phyloP scores from a whole-genome alignment of 371 early-diverging fungal species.

The Circinella minor region DNA sequence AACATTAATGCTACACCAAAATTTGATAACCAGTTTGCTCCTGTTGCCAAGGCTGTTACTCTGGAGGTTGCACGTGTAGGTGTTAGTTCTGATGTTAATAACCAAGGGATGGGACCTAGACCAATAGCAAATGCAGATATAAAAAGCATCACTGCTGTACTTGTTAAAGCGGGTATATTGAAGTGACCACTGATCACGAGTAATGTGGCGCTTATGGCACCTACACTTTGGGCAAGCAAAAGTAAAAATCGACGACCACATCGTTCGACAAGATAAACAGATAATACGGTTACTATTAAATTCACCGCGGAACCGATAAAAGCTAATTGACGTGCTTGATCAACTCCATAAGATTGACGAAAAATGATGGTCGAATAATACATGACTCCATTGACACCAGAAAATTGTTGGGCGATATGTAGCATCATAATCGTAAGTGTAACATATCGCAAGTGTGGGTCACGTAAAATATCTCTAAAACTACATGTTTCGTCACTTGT shows the following conservation, averaged over 20 bases:
- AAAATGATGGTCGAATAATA: slow-evolving; percentile 79
- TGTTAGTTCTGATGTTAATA: slow-evolving; percentile 73
- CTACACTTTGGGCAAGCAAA: slow-evolving; percentile 62
- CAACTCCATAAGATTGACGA: slow-evolving; percentile 45
- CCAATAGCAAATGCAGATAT: slow-evolving; percentile 86
- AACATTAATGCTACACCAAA: slow-evolving; percentile 56
- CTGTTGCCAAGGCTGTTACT: slow-evolving; percentile 55
- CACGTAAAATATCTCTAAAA: slow-evolving; percentile 40
- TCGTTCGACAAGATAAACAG: slow-evolving; percentile 68
- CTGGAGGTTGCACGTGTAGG: slow-evolving; percentile 70
- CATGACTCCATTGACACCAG: slow-evolving; percentile 87
- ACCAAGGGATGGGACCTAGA: slow-evolving; percentile 85
- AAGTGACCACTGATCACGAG: slow-evolving; percentile 61
- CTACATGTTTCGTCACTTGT: slow-evolving; percentile 4
- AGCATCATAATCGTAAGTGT: slow-evolving; percentile 50
- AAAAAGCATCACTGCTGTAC: slow-evolving; percentile 75
- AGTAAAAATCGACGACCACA: slow-evolving; percentile 79
- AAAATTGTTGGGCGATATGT: slow-evolving; percentile 76
- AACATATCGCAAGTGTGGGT: slow-evolving; percentile 59
- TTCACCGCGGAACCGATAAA: slow-evolving; percentile 64
- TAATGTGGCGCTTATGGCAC: slow-evolving; percentile 57
- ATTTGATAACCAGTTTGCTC: slow-evolving; percentile 65
- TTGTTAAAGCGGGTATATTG: slow-evolving; percentile 55
- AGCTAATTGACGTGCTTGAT: slow-evolving; percentile 65
- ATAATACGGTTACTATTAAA: slow-evolving; percentile 57